Conservation (phyloP, 257 asterid genomes). For the Nicotiana undulata region DNA sequence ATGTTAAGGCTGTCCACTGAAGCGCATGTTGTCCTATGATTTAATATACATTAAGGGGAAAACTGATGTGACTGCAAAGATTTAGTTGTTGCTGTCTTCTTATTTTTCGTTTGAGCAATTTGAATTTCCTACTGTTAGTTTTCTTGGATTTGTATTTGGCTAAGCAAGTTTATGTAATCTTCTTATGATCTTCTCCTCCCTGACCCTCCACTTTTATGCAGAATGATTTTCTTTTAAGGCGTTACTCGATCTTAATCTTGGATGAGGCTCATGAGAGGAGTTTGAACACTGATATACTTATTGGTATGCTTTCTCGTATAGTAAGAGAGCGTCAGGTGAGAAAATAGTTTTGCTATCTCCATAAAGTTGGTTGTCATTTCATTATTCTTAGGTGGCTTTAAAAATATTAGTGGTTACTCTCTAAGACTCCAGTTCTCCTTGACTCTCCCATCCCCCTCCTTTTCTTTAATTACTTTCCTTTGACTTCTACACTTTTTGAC, state of each 20-base stretch:
- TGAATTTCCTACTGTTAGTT: neutral
- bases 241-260: slow-evolving; percentile 78
- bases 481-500: neutral
- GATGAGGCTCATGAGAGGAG: slow-evolving; percentile 99
- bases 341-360: slow-evolving; percentile 5
- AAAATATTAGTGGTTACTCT: neutral
- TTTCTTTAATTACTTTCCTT: neutral
- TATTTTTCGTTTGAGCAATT: neutral
- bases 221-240: slow-evolving; percentile 79
- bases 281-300: slow-evolving; percentile 91
- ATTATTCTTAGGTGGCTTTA: neutral
- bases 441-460: slow-evolving; percentile 1
- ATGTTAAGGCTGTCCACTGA: neutral
- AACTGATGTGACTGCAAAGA: neutral
- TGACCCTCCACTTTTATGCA: slow-evolving; percentile 17
- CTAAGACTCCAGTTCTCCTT: neutral
- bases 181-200: neutral
- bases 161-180: neutral
- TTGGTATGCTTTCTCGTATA: slow-evolving; percentile 99
- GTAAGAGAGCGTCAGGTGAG: slow-evolving; percentile 71
- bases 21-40: neutral
- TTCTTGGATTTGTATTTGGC: neutral
- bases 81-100: neutral
- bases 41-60: neutral
- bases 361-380: neutral